phyloP scores from a whole-genome alignment of 305 asterid species.

The Fraxinus sp. region DNA sequence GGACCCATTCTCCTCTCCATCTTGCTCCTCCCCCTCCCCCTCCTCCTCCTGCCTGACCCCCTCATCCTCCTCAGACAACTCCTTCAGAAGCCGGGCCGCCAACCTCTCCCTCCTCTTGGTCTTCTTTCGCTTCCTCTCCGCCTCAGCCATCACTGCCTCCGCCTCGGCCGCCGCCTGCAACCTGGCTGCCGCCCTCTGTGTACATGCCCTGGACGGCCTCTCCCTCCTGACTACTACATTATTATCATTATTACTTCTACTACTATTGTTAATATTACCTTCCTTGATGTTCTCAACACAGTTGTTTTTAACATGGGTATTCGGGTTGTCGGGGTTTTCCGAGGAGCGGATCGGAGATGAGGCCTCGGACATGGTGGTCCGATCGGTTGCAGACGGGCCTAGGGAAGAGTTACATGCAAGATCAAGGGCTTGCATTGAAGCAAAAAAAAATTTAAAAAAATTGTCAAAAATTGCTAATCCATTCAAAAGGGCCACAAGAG shows the following conservation, averaged over 20 bases:
- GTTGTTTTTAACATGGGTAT: slow-evolving; percentile 18
- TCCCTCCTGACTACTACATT: slow-evolving; percentile 56
- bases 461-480: slow-evolving; percentile 9
- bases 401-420: slow-evolving; percentile 56
- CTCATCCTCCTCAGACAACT: slow-evolving; percentile 50
- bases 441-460: background rate
- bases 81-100: slow-evolving; percentile 59
- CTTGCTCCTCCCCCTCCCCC: slow-evolving; percentile 38
- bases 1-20: slow-evolving; percentile 43
- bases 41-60: slow-evolving; percentile 31
- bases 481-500: slow-evolving; percentile 7
- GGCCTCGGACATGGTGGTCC: slow-evolving; percentile 41
- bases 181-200: slow-evolving; percentile 85
- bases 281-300: slow-evolving; percentile 16
- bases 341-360: slow-evolving; percentile 43
- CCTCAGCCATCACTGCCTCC: slow-evolving; percentile 54
- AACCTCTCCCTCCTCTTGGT: slow-evolving; percentile 50
- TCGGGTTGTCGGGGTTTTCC: slow-evolving; percentile 15
- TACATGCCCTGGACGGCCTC: slow-evolving; percentile 97
- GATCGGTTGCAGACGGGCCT: slow-evolving; percentile 55
- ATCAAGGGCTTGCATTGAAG: slow-evolving; percentile 83
- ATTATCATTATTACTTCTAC: slow-evolving; percentile 33
- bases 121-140: slow-evolving; percentile 59
- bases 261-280: slow-evolving; percentile 27
- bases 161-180: slow-evolving; percentile 86